Percentiles rank a stretch among this genome's conserved stretches.
Conservation (phyloP, 2,329 filamentous ascomycete species). For the Cladosporium velox region DNA sequence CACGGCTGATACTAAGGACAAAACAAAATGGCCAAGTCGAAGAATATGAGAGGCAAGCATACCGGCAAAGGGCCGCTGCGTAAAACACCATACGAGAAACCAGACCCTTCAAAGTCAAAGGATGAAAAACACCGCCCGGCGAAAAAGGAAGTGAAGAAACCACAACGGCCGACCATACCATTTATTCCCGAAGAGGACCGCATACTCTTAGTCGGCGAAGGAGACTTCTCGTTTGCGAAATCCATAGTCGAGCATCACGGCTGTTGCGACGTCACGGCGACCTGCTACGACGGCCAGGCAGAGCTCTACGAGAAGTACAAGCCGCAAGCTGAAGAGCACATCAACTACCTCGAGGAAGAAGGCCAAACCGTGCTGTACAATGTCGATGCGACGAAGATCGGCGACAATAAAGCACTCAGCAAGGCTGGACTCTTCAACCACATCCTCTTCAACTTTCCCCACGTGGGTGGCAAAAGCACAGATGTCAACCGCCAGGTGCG, state of each 20-base stretch:
- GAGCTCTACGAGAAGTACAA: constrained; percentile 67
- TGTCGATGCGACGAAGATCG: constrained; percentile 69
- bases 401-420: constrained; percentile 46
- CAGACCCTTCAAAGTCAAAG: constrained; percentile 8
- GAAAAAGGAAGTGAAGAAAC: constrained; percentile 32
- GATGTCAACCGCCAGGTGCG: constrained; percentile 94
- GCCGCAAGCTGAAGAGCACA: constrained; percentile 65
- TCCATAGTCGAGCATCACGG: constrained; percentile 66
- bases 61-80: constrained; percentile 9
- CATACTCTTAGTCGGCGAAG: constrained; percentile 78
- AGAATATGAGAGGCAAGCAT: constrained; percentile 21
- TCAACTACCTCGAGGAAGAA: constrained; percentile 54
- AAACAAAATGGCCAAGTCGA: constrained; percentile 10
- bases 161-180: constrained; percentile 60
- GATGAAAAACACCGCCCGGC: constrained; percentile 17
- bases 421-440: constrained; percentile 63
- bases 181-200: constrained; percentile 63
- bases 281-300: constrained; percentile 62
- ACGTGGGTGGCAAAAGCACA: constrained; percentile 87
- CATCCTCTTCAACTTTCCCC: constrained; percentile 95
- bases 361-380: constrained; percentile 57
- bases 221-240: constrained; percentile 74
- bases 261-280: constrained; percentile 68
- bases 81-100: constrained; percentile 17
- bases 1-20: background rate